Evolutionary conservation across 2,329 filamentous ascomycete genomes (phyloP).

Genomic region (Trichoderma sp.): DNA sequence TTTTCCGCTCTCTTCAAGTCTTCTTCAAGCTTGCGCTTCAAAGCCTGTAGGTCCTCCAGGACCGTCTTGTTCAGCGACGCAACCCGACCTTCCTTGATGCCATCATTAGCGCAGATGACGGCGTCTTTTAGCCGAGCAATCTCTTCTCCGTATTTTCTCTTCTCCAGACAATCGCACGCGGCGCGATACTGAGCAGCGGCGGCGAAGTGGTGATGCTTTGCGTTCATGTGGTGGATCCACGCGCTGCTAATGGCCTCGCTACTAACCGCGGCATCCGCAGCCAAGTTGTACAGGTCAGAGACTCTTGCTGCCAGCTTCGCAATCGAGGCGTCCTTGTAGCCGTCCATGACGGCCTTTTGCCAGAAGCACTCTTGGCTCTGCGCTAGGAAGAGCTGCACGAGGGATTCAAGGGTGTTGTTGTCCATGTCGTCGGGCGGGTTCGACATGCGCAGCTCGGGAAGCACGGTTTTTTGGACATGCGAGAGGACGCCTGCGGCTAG

Average conservation of each 20-base stretch:
- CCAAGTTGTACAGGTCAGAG: conserved; percentile 84
- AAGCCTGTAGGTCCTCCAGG: conserved; percentile 75
- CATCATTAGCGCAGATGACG: conserved; percentile 80
- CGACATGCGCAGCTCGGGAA: conserved; percentile 80
- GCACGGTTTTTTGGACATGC: conserved; percentile 74
- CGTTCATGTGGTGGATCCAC: conserved; percentile 97
- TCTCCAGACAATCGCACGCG: conserved; percentile 88
- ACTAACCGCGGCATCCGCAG: conserved; percentile 83
- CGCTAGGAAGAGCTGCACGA: conserved; percentile 82
- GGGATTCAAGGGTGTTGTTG: conserved; percentile 77
- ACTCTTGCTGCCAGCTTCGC: conserved; percentile 88
- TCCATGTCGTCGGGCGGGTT: conserved; percentile 97
- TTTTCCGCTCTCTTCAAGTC: conserved; percentile 91
- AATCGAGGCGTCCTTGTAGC: conserved; percentile 88
- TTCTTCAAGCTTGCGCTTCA: conserved; percentile 82
- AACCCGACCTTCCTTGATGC: conserved; percentile 75
- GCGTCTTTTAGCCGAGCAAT: conserved; percentile 84
- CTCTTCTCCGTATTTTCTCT: conserved; percentile 93
- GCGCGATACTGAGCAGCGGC: conserved; percentile 92
- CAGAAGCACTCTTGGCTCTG: conserved; percentile 98
- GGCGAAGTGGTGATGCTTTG: conserved; percentile 96
- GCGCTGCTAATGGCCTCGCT: conserved; percentile 88
- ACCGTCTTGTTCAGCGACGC: conserved; percentile 81
- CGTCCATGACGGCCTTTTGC: conserved; percentile 95
- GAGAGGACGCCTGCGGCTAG: conserved; percentile 81